Conservation (phyloP, 176 grass and related monocot genomes). For the Carex pumila region DNA sequence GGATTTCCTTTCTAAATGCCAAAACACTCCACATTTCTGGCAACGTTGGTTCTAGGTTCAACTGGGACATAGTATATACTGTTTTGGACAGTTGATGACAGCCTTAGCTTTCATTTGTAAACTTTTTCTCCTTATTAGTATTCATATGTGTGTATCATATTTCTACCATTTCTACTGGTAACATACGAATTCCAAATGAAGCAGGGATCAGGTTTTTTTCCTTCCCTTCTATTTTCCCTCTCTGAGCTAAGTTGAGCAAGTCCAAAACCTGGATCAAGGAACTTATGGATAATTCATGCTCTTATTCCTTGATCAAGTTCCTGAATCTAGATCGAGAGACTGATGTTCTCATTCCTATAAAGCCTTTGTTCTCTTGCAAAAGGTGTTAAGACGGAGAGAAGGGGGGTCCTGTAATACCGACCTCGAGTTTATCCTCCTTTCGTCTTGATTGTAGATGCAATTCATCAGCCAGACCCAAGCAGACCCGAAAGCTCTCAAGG, state of each 20-base stretch:
- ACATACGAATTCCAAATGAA: neutral
- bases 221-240: neutral
- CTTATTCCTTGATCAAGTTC: neutral
- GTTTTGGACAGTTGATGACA: neutral
- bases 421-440: conserved; percentile 72
- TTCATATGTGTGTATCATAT: neutral
- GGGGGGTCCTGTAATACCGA: neutral
- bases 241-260: neutral
- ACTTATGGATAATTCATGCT: neutral
- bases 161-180: neutral
- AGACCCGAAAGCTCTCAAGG: conserved; percentile 62
- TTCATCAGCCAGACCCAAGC: conserved; percentile 58
- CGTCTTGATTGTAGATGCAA: conserved; percentile 55
- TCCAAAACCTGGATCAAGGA: neutral
- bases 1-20: neutral
- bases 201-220: neutral
- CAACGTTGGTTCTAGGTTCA: neutral
- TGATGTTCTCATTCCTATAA: neutral
- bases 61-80: neutral
- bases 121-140: neutral
- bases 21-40: neutral
- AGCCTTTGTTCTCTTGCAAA: neutral
- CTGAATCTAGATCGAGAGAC: neutral
- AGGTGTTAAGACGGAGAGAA: too few relatives aligned
- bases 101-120: neutral